A percentile compares a stretch with the other conserved stretches of the same genome.
Evolutionary conservation across 179 eudicot species (phyloP).

Genomic region (Spergularia azorica): DNA sequence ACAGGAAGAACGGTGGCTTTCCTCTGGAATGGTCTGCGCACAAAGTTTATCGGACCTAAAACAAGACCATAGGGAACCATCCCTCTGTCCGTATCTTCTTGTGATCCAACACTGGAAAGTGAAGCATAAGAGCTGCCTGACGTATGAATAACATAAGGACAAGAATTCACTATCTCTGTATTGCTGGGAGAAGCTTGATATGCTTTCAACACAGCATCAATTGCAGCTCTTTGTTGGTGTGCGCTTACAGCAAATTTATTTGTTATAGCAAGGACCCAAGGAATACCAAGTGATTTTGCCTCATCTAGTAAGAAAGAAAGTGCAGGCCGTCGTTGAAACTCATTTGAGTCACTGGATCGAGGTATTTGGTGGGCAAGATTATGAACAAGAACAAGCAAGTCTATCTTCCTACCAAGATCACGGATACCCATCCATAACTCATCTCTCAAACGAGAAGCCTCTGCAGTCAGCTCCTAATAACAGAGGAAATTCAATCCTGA

Average conservation of each 20-base stretch:
- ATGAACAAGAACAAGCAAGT: constrained; percentile 87
- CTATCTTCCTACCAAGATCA: constrained; percentile 79
- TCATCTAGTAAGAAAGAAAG: constrained; percentile 72
- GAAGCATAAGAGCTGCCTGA: constrained; percentile 53
- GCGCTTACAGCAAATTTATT: constrained; percentile 91
- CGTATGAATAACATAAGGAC: constrained; percentile 80
- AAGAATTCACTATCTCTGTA: constrained; percentile 78
- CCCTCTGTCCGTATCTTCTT: constrained; percentile 40
- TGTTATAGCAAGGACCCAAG: constrained; percentile 95
- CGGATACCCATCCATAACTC: constrained; percentile 93
- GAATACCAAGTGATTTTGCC: constrained; percentile 90
- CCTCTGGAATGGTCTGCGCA: constrained; percentile 79
- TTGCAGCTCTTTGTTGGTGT: constrained; percentile 78
- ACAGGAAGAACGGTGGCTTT: constrained; percentile 79
- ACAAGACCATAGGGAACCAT: constrained; percentile 51
- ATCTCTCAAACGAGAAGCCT: constrained; percentile 78
- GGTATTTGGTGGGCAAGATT: constrained; percentile 89
- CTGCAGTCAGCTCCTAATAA: constrained; percentile 72
- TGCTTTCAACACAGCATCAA: constrained; percentile 70
- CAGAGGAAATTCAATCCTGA: constrained; percentile 7
- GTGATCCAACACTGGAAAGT: constrained; percentile 41
- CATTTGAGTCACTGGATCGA: constrained; percentile 49
- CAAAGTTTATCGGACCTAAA: constrained; percentile 59
- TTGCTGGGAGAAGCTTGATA: constrained; percentile 79
- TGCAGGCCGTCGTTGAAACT: constrained; percentile 60